phyloP scores from a whole-genome alignment of 257 asterid genomes.

The Ophiorrhiza pumila region DNA sequence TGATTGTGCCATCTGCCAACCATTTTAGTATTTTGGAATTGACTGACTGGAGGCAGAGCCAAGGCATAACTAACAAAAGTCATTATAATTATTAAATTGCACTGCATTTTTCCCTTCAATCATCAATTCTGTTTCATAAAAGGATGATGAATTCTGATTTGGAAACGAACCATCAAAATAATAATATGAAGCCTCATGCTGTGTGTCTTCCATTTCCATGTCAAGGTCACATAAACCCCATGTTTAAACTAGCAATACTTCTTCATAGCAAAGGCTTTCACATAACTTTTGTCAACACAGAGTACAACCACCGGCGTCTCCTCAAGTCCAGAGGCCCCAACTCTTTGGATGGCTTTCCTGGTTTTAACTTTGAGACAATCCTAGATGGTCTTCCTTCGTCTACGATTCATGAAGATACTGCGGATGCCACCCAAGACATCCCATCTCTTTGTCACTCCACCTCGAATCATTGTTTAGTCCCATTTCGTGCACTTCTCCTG shows the following conservation, averaged over 20 bases:
- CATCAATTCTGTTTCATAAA: background rate
- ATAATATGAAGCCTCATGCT: slow-evolving; percentile 22
- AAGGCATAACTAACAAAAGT: no score
- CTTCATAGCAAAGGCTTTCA: slow-evolving; percentile 48
- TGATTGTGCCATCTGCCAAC: no score
- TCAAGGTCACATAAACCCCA: slow-evolving; percentile 45
- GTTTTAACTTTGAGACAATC: slow-evolving; percentile 31
- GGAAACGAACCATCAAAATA: background rate
- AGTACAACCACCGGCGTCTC: slow-evolving; percentile 41
- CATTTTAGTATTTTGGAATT: no score
- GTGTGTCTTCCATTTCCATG: slow-evolving; percentile 39
- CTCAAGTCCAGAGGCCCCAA: slow-evolving; percentile 24
- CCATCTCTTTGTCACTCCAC: slow-evolving; percentile 21
- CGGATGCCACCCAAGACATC: slow-evolving; percentile 24
- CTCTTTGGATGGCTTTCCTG: slow-evolving; percentile 17
- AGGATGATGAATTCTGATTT: background rate
- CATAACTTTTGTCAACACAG: slow-evolving; percentile 53
- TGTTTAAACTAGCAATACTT: slow-evolving; percentile 48
- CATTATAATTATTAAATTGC: no score
- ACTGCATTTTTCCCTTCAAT: no score
- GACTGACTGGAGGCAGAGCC: no score
- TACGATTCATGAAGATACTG: slow-evolving; percentile 12
- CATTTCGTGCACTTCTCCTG: slow-evolving; percentile 24
- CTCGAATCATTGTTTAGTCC: slow-evolving; percentile 17
- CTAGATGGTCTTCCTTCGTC: slow-evolving; percentile 35